Evolutionary conservation across 139 green algal species (phyloP), one percentile per base, ranked within the genome.

Genomic region (Chlamydomonas sp.): DNA sequence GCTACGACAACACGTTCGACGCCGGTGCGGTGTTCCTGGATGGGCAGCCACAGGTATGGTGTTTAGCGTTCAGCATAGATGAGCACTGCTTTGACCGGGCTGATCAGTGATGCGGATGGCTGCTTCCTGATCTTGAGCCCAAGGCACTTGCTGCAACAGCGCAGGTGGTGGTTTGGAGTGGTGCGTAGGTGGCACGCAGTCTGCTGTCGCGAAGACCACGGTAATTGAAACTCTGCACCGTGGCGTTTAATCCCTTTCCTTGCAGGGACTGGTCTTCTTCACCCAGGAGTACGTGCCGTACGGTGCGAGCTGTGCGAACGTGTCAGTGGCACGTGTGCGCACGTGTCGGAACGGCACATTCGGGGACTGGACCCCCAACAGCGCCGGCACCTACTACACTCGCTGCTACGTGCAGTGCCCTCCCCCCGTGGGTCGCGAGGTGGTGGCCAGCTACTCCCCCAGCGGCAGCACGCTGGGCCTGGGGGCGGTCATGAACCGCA

Each of bases 241-340:
- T n/a, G n/a, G n/a, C n/a, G n/a, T n/a, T n/a, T n/a, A n/a, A n/a
- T n/a, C n/a, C n/a, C n/a, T n/a, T n/a, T n/a, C n/a, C n/a, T n/a
- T n/a, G n/a, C 63, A 85, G 79, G 79, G 77, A 49, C 79, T 64
- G 14, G 58, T 77, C 15, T 85, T 85, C 49, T 85, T 67, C 79
- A 77, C 49, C 66, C 5, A 12, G 3, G 12, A 77, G 66, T 77
- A 76, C 66, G 79, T 85, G 57, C 57, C 79, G 14, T 85, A 77
- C 66, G 79, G 79, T 7, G 12, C 3, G 49, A 77, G 62, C 49
- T 85, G 79, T 57, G 79, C 79, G 14, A 18, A 14, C 66, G 79
- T 85, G 49, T 49, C 79, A 3, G 66, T 85, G 61, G 79, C 66
- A 0, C 79, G 79, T 1, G 79, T 66, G 1, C 79, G 79, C 64